These are phyloP conservation scores for Epichloe amarillans DNA, from an alignment of 2,329 filamentous ascomycete genomes.

Conservation along the genomic window DNA sequence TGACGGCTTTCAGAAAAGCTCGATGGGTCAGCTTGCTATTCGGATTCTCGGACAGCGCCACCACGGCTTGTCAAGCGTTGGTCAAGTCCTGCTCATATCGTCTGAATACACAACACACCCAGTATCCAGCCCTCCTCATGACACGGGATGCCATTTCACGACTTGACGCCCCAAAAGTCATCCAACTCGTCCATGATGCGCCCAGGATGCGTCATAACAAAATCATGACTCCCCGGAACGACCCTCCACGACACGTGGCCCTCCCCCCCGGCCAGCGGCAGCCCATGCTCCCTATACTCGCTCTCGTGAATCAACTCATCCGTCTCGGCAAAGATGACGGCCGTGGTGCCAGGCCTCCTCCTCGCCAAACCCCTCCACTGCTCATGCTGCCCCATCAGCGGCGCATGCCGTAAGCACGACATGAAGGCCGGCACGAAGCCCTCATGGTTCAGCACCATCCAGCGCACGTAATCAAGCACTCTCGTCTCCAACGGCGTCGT, in stretches of 20 bases:
- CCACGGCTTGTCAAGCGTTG: slow-evolving; percentile 48
- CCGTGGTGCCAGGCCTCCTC: slow-evolving; percentile 30
- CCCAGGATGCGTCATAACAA: slow-evolving; percentile 42
- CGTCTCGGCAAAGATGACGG: slow-evolving; percentile 35
- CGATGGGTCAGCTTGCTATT: slow-evolving; percentile 51
- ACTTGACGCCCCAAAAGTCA: slow-evolving; percentile 28
- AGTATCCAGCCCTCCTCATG: no score
- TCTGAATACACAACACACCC: no score
- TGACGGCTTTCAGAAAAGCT: slow-evolving; percentile 45
- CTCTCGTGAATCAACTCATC: slow-evolving; percentile 40
- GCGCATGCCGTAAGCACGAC: slow-evolving; percentile 40
- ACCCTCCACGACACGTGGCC: slow-evolving; percentile 36
- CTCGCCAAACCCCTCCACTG: slow-evolving; percentile 34
- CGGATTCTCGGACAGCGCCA: slow-evolving; percentile 54
- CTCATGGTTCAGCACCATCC: slow-evolving; percentile 41
- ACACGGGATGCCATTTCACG: background rate
- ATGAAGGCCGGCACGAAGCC: slow-evolving; percentile 50
- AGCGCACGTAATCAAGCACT: slow-evolving; percentile 39
- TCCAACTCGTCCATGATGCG: slow-evolving; percentile 33
- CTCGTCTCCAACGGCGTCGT: slow-evolving; percentile 29
- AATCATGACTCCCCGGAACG: slow-evolving; percentile 45
- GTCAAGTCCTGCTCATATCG: no score
- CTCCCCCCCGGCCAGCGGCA: slow-evolving; percentile 36
- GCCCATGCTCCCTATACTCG: slow-evolving; percentile 34
- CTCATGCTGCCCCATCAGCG: slow-evolving; percentile 37